Evolutionary conservation across 2,329 filamentous ascomycete genomes (phyloP).

Genomic region (Fusarium acutatum): DNA sequence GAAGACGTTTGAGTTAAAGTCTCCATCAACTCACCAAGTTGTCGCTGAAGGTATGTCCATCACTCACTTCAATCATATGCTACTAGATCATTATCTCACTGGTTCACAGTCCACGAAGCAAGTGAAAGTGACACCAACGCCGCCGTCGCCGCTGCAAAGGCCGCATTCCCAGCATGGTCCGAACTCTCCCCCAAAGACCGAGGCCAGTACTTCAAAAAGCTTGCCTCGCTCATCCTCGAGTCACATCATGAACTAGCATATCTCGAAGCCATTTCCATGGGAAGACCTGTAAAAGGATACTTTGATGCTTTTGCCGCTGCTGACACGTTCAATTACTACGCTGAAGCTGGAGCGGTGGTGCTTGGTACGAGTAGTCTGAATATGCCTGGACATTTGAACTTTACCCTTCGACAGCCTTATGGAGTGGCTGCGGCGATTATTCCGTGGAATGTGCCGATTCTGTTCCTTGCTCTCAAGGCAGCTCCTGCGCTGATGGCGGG

Average conservation of each 20-base stretch:
- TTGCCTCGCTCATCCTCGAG: conserved; percentile 53
- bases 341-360: conserved; percentile 50
- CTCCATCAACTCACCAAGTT: background rate
- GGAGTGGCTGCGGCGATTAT: conserved; percentile 64
- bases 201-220: conserved; percentile 52
- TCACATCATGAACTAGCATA: conserved; percentile 52
- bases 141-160: conserved; percentile 58
- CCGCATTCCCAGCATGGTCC: conserved; percentile 57
- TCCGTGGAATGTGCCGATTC: conserved; percentile 63
- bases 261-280: conserved; percentile 16
- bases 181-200: conserved; percentile 50
- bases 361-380: conserved; percentile 55
- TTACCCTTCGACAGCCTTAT: conserved; percentile 58
- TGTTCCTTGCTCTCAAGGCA: conserved; percentile 55
- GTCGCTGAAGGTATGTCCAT: background rate
- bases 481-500: conserved; percentile 20
- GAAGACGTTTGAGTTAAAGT: background rate
- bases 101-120: background rate
- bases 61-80: rapidly evolving
- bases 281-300: background rate
- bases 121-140: conserved; percentile 54
- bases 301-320: conserved; percentile 51
- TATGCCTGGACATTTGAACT: conserved; percentile 55
- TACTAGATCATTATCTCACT: background rate
- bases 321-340: conserved; percentile 50